Base-by-base conservation (phyloP, 1,139 yeast species). In the Taphrina communis region DNA sequence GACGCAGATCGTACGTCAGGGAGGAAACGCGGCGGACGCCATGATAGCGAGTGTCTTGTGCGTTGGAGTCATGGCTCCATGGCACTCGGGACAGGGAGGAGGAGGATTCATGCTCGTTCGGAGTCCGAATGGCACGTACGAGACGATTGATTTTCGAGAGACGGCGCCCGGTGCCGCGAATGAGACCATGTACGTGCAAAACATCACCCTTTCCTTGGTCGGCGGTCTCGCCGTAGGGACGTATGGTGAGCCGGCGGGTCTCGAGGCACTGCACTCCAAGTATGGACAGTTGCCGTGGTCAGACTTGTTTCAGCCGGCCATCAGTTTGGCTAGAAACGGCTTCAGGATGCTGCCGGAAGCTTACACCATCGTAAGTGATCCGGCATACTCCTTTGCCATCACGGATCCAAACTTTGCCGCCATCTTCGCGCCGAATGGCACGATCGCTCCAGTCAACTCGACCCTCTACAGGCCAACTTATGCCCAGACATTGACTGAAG, bases 71-170 rank as follows among this genome's bases (percentile, higher is more conserved):
- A 79, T 90, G 52, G 89, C 90, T 75, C 87, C 92, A 71, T 91
- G 87, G 76, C 88, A 93, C 61, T 87, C 95, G 2, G 98, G 99
- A 0, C 86, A 93, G 61, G 99, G 99, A 1, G 99, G 98, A 9
- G 48, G 76, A 73, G 72, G 72, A 1, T 70, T 71, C 59, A 65
- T 65, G 68, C 31, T 71, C 14, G 71, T 71, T 31, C 39, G 71
- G 39, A 42, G 50, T 11, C 53, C 57, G 14, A 42, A 52, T 8
- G 66, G 62, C n/a, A n/a, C 38, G n/a, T 53, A 69, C 42, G 53
- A 56, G 19, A 81, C 88, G 42, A 86, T 92, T 56, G 96, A 93
- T 79, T 96, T 95, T 52, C 80, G 98, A 72, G 99, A 94, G 77
- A 85, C 84, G 80, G 97, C 98, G 0, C 98, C 98, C 0, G 79